Base-by-base conservation (phyloP, 768 basidiomycete genomes). In the Rhodotorula paludigena region DNA sequence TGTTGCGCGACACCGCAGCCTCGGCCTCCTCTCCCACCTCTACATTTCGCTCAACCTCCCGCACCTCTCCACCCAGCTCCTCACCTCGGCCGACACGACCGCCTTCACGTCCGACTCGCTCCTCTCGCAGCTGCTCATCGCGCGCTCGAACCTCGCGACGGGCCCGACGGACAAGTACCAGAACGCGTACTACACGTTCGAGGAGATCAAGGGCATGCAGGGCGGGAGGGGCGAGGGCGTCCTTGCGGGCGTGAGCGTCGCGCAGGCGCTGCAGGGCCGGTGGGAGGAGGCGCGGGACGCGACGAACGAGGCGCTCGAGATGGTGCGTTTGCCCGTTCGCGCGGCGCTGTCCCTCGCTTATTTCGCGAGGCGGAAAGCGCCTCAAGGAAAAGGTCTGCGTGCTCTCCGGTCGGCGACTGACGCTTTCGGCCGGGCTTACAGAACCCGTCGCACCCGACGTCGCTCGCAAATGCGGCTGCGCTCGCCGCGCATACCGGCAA, bases 171-270 rank as follows among this genome's bases (percentile, higher is more conserved):
- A 2, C 25, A 72, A 72, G 60, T 74, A 74, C 57, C 73, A 76
- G 58, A 62, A 74, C 47, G 73, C 75, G 36, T 76, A 73, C 64
- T 76, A 76, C 60, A 72, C 73, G 28, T 76, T 71, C 55, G 75
- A 76, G 56, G 75, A 76, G 60, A 62, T 74, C 59, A 67, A 71
- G 45, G 64, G 69, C 20, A 60, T 73, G 66, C 75, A 74, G 36
- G 68, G 71, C 23, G 75, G 73, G 3, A 56, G 74, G 2, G 74
- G 73, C 0, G 73, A 72, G 48, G 69, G 54, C 9, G 67, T 69
- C 7, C 52, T 73, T 3, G 64, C 60, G 0, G 73, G 73, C 0
- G 72, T 74, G 8, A 53, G 60, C 2, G 69, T 74, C 33, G 52
- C 64, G 20, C 75, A 76, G 58, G 72, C 66, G 28, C n/a, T 59